A percentile compares a stretch with the other conserved stretches of the same genome.
Conservation (phyloP, 352 stramenopile genomes). For the Pythium vanterpoolii region DNA sequence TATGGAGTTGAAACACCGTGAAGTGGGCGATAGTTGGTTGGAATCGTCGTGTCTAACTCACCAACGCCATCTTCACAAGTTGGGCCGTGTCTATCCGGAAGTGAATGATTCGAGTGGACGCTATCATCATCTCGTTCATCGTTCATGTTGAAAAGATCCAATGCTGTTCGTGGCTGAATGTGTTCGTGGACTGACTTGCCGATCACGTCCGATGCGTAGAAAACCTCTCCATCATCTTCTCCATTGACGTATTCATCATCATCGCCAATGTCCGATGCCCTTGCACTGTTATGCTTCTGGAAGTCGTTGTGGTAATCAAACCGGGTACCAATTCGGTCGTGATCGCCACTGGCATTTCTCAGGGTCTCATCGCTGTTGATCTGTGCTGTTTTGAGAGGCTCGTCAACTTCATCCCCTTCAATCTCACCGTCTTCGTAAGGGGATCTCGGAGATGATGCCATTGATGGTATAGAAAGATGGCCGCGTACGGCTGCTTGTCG, state of each 20-base stretch:
- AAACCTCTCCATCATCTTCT: constrained; percentile 18
- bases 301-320: neutral
- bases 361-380: neutral
- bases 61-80: neutral
- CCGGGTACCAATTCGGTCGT: neutral
- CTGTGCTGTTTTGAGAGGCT: neutral
- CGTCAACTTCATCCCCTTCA: neutral
- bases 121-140: neutral
- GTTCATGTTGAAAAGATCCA: constrained; percentile 17
- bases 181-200: constrained; percentile 11
- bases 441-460: neutral
- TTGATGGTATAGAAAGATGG: too few relatives aligned
- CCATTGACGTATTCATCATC: neutral
- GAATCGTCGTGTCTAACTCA: neutral
- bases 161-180: constrained; percentile 10
- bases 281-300: neutral
- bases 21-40: constrained; percentile 7
- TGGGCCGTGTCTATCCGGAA: neutral
- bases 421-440: neutral
- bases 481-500: constrained; percentile 37
- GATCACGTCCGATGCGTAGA: constrained; percentile 26
- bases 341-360: neutral
- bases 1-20: neutral
- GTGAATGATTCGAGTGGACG: neutral
- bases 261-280: neutral